These are phyloP conservation scores for Shiraia bambusicola DNA, from an alignment of 2,329 filamentous ascomycete genomes.

Conservation along the genomic window DNA sequence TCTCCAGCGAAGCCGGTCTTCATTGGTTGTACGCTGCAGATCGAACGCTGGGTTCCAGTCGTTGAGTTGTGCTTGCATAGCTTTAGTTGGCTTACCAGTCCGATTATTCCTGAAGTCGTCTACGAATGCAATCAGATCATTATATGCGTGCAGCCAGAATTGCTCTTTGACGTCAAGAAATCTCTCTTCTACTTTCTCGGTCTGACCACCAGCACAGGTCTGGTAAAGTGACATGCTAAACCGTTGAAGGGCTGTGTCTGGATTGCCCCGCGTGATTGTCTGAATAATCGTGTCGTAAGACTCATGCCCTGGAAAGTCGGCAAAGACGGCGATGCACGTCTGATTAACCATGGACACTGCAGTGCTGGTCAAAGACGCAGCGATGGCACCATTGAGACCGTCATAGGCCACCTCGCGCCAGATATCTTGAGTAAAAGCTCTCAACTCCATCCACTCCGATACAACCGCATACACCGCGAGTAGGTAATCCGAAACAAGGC, in stretches of 20 bases:
- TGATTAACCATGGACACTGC: conserved; percentile 48
- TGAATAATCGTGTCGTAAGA: conserved; percentile 49
- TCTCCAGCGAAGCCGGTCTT: conserved; percentile 50
- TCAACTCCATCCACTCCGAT: conserved; percentile 44
- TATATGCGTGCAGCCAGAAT: conserved; percentile 48
- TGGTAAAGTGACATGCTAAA: conserved; percentile 27
- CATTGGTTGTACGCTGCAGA: conserved; percentile 41
- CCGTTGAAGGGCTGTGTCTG: conserved; percentile 48
- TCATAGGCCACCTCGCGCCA: conserved; percentile 52
- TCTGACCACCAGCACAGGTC: conserved; percentile 11
- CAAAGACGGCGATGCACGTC: conserved; percentile 44
- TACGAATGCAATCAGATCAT: conserved; percentile 50
- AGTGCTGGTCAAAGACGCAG: conserved; percentile 47
- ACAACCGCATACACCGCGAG: conserved; percentile 48
- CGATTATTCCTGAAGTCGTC: conserved; percentile 50
- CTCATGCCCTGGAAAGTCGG: conserved; percentile 51
- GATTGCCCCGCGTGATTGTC: conserved; percentile 45
- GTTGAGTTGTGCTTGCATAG: conserved; percentile 43
- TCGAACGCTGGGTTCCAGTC: conserved; percentile 49
- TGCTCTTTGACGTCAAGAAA: conserved; percentile 48
- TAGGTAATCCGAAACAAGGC: conserved; percentile 46
- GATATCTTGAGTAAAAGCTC: conserved; percentile 44
- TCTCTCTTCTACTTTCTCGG: conserved; percentile 17
- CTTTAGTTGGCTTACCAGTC: conserved; percentile 51
- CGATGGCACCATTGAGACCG: conserved; percentile 51